Evolutionary conservation across 345 rosid species (phyloP).

Genomic region (Physaria fendleri): DNA sequence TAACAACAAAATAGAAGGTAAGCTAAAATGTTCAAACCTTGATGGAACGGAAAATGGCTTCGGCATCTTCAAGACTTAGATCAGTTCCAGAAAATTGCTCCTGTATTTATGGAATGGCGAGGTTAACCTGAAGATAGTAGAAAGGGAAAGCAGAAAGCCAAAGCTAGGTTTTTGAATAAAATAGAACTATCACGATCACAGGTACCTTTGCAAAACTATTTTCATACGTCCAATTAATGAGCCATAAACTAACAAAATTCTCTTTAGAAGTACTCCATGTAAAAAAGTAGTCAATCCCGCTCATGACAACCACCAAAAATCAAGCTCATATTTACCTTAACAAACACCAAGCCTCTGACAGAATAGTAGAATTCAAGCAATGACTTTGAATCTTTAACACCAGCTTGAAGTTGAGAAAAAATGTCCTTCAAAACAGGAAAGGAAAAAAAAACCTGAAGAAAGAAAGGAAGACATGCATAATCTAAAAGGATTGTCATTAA

Average conservation of each 20-base stretch:
- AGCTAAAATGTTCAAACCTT: slow-evolving; percentile 50
- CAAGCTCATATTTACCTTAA: slow-evolving; percentile 59
- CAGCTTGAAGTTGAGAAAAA: slow-evolving; percentile 58
- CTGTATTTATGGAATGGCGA: slow-evolving; percentile 31
- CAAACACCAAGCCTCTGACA: slow-evolving; percentile 60
- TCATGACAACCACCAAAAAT: background rate
- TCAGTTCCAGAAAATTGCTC: slow-evolving; percentile 57
- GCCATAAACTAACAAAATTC: background rate
- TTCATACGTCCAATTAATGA: background rate
- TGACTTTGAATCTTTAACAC: slow-evolving; percentile 50
- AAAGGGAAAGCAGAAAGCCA: background rate
- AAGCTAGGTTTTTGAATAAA: background rate
- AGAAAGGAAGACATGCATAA: background rate
- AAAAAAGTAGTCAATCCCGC: background rate
- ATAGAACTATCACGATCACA: background rate
- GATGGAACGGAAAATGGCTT: slow-evolving; percentile 66
- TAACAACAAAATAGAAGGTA: background rate
- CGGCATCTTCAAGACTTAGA: slow-evolving; percentile 61
- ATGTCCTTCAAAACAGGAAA: slow-evolving; percentile 41
- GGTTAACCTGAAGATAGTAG: background rate
- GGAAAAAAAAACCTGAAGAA: background rate
- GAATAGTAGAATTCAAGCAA: slow-evolving; percentile 73
- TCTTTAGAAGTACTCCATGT: background rate
- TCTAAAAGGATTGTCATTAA: background rate
- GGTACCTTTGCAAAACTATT: background rate